Conservation (phyloP, 495 filamentous ascomycete species). For the Aspergillus homomorphus region DNA sequence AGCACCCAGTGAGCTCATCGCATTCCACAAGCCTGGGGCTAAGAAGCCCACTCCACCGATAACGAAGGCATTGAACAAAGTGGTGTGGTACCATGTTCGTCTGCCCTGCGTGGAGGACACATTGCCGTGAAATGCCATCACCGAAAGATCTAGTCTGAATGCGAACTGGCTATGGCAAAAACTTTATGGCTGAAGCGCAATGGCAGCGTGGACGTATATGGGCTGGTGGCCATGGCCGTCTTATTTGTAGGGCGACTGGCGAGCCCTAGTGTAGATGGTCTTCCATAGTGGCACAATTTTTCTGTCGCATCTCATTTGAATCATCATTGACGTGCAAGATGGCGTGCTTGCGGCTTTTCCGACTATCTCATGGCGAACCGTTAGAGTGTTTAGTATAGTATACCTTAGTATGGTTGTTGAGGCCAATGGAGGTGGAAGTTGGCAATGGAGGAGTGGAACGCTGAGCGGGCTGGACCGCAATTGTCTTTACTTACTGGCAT, state of each 20-base stretch:
- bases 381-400: neutral
- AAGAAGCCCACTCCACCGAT: conserved; percentile 39
- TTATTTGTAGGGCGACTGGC: conserved; percentile 2
- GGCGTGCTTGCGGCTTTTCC: neutral
- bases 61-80: conserved; percentile 55
- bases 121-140: neutral
- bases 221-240: neutral
- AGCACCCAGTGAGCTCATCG: conserved; percentile 67
- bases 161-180: neutral
- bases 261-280: neutral
- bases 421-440: neutral
- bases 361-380: neutral
- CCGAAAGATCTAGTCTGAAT: neutral
- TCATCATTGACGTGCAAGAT: neutral
- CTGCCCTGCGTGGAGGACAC: neutral
- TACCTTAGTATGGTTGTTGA: neutral
- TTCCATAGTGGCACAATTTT: neutral
- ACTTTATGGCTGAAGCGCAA: neutral
- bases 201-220: neutral
- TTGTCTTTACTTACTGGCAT: neutral
- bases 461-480: neutral
- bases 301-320: neutral
- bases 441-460: neutral
- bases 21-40: conserved; percentile 44
- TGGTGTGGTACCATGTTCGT: conserved; percentile 54